phyloP scores from a whole-genome alignment of 768 basidiomycete genomes.

The Boletus sensibilis region DNA sequence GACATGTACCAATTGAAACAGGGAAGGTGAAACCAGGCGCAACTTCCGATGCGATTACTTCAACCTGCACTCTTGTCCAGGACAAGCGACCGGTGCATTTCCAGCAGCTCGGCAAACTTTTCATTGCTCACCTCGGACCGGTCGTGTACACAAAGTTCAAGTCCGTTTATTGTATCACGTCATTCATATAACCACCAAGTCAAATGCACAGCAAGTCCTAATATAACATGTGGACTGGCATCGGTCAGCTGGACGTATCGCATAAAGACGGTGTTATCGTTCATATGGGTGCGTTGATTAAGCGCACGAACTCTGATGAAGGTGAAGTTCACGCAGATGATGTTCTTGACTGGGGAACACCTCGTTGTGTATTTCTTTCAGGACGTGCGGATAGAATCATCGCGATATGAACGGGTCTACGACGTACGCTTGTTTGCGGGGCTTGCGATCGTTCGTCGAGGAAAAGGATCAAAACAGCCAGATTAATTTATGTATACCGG shows the following conservation, averaged over 20 bases:
- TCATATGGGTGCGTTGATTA: constrained; percentile 22
- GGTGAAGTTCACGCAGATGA: constrained; percentile 1
- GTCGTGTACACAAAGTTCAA: constrained; percentile 25
- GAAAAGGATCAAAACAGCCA: constrained; percentile 5
- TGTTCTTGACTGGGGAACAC: constrained; percentile 9
- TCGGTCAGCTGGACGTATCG: constrained; percentile 20
- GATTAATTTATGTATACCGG: constrained; percentile 15
- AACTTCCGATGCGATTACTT: constrained; percentile 16
- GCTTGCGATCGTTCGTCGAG: constrained; percentile 11
- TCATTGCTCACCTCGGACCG: constrained; percentile 16
- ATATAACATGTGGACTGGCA: constrained; percentile 8
- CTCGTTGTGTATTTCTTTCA: constrained; percentile 9
- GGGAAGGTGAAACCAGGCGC: constrained; percentile 10
- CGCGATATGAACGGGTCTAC: constrained; percentile 7
- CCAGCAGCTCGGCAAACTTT: constrained; percentile 13
- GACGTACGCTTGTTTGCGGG: background rate
- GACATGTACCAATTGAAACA: background rate
- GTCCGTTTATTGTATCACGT: constrained; percentile 27
- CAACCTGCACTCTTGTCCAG: constrained; percentile 1
- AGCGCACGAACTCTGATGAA: constrained; percentile 21
- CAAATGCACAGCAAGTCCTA: constrained; percentile 13
- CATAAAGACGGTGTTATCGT: constrained; percentile 19
- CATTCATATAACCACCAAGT: constrained; percentile 24
- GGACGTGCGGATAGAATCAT: constrained; percentile 1
- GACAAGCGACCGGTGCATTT: constrained; percentile 12